phyloP scores from a whole-genome alignment of 805 yeast genomes.

The Lachancea mirantina region DNA sequence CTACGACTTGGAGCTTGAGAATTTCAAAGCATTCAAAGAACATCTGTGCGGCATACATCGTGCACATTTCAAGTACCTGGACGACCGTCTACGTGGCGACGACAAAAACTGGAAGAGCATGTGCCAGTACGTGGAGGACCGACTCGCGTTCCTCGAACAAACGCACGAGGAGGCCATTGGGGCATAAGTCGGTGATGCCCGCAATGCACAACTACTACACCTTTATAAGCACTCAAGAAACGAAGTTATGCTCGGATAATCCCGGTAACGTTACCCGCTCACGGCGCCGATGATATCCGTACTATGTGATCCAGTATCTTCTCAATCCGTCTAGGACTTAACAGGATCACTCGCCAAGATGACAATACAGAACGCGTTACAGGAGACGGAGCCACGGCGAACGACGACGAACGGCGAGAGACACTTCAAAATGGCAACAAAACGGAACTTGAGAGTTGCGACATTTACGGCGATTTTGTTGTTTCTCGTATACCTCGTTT shows the following conservation, averaged over 20 bases:
- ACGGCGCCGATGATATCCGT: no score
- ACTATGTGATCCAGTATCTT: no score
- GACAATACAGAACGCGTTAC: no score
- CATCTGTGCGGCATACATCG: constrained; percentile 15
- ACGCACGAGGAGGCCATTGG: constrained; percentile 19
- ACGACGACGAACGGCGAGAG: no score
- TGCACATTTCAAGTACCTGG: constrained; percentile 16
- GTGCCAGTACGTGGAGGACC: constrained; percentile 18
- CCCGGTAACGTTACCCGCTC: no score
- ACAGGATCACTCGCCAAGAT: no score
- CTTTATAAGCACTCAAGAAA: no score
- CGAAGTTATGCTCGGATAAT: no score
- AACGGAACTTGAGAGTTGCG: constrained; percentile 25
- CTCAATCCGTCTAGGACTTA: no score
- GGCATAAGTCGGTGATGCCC: no score
- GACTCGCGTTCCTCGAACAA: constrained; percentile 14
- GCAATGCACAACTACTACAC: no score
- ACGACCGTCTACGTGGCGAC: constrained; percentile 7
- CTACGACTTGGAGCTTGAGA: constrained; percentile 26
- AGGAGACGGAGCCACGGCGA: no score
- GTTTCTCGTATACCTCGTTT: constrained; percentile 22
- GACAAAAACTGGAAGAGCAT: constrained; percentile 16
- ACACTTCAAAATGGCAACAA: constrained; percentile 11
- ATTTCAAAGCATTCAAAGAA: constrained; percentile 18
- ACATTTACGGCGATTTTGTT: constrained; percentile 21